These are phyloP conservation scores for Babesia ovata DNA, from an alignment of 169 alveolate species.

Conservation along the genomic window DNA sequence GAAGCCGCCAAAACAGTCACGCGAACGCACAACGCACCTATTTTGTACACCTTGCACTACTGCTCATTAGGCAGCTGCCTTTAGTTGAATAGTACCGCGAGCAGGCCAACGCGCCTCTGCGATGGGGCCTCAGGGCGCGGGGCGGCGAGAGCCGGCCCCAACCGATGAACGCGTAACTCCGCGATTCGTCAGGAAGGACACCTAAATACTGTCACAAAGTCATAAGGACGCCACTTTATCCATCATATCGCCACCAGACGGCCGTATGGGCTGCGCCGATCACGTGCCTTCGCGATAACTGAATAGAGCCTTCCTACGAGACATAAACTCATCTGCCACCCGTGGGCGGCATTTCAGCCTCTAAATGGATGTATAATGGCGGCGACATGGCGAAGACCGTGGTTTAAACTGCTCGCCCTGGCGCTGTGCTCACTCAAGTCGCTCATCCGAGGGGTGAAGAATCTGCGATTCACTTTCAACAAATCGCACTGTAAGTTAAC, in stretches of 20 bases:
- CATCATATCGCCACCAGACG: background rate
- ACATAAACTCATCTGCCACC: too few relatives aligned
- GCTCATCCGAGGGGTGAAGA: constrained; percentile 24
- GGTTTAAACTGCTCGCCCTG: constrained; percentile 30
- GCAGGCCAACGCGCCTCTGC: background rate
- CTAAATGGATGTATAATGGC: constrained; percentile 8
- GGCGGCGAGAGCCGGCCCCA: constrained; percentile 1
- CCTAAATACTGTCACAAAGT: background rate
- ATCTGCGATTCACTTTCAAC: constrained; percentile 4
- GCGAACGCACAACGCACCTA: constrained; percentile 9
- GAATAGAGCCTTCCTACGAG: too few relatives aligned
- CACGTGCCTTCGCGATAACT: too few relatives aligned
- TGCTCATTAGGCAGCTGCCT: constrained; percentile 1
- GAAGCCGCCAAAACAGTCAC: background rate
- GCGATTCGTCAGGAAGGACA: background rate
- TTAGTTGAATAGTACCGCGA: background rate
- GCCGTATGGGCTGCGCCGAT: background rate
- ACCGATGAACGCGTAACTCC: background rate
- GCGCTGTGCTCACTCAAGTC: constrained; percentile 36
- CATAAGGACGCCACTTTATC: background rate
- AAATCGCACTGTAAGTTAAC: constrained; percentile 23
- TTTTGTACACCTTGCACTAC: background rate
- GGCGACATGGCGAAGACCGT: constrained; percentile 22
- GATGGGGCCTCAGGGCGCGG: constrained; percentile 31
- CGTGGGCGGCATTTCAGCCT: too few relatives aligned